phyloP scores from a whole-genome alignment of 352 stramenopile genomes.

The Halophytophthora batemanensis region DNA sequence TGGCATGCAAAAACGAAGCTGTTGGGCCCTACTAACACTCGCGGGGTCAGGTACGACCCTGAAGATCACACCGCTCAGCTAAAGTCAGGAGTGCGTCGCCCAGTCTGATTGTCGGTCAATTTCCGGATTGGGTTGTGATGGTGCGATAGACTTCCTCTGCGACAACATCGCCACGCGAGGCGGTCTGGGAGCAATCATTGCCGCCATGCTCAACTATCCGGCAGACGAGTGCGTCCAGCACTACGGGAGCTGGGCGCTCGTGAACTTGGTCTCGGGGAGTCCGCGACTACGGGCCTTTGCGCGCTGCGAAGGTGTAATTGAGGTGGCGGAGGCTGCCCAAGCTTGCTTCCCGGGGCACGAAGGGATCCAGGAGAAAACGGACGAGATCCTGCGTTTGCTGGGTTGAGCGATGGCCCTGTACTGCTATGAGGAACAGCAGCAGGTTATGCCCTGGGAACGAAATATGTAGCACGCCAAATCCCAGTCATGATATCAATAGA shows the following conservation, averaged over 20 bases:
- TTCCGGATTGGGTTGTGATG: background rate
- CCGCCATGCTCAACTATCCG: conserved; percentile 74
- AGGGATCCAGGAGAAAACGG: conserved; percentile 80
- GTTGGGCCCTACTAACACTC: conserved; percentile 83
- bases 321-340: conserved; percentile 79
- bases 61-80: background rate
- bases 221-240: conserved; percentile 55
- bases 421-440: conserved; percentile 7
- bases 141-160: conserved; percentile 53
- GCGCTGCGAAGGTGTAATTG: conserved; percentile 60
- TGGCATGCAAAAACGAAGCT: conserved; percentile 74
- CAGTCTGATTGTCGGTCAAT: background rate
- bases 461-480: background rate
- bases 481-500: background rate
- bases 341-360: conserved; percentile 77
- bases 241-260: conserved; percentile 65
- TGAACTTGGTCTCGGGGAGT: conserved; percentile 64
- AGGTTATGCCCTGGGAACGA: background rate
- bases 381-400: conserved; percentile 58
- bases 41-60: conserved; percentile 56
- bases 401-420: conserved; percentile 5
- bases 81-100: background rate
- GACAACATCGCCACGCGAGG: conserved; percentile 56
- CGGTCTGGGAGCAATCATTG: conserved; percentile 63
- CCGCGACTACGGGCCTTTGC: conserved; percentile 52